These are phyloP conservation scores for Termitomyces eurrhizus DNA, from an alignment of 768 basidiomycete genomes.

Conservation along the genomic window DNA sequence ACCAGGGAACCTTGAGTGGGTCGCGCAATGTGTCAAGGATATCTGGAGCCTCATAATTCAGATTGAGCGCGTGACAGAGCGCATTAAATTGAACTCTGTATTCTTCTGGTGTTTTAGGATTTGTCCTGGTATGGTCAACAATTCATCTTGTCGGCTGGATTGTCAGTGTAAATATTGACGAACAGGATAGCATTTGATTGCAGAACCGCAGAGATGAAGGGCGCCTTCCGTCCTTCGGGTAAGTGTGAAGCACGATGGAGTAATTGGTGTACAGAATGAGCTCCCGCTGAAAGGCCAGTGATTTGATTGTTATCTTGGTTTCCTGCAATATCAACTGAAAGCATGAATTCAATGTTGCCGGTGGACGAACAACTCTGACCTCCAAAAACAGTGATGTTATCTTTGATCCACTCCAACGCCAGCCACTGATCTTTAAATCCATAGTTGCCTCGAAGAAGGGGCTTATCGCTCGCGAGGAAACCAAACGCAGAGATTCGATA, in stretches of 20 bases:
- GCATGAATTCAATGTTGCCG: neutral
- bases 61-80: constrained; percentile 49
- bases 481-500: constrained; percentile 77
- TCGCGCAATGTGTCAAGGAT: constrained; percentile 51
- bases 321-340: constrained; percentile 31
- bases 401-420: constrained; percentile 66
- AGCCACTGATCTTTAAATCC: constrained; percentile 86
- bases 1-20: constrained; percentile 41
- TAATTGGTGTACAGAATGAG: constrained; percentile 72
- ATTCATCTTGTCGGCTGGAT: neutral
- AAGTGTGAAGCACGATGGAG: constrained; percentile 67
- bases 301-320: constrained; percentile 58
- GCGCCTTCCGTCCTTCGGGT: constrained; percentile 50
- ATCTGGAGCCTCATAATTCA: constrained; percentile 50
- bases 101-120: constrained; percentile 58
- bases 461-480: constrained; percentile 65
- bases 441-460: constrained; percentile 65
- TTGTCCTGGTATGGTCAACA: constrained; percentile 28
- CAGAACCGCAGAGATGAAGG: constrained; percentile 61
- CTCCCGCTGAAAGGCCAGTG: constrained; percentile 72
- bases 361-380: constrained; percentile 30
- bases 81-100: constrained; percentile 60
- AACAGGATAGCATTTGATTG: constrained; percentile 77
- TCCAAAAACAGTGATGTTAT: constrained; percentile 66
- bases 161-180: constrained; percentile 14